Conservation (phyloP, 2,329 filamentous ascomycete species). For the Stemphylium lycopersici region DNA sequence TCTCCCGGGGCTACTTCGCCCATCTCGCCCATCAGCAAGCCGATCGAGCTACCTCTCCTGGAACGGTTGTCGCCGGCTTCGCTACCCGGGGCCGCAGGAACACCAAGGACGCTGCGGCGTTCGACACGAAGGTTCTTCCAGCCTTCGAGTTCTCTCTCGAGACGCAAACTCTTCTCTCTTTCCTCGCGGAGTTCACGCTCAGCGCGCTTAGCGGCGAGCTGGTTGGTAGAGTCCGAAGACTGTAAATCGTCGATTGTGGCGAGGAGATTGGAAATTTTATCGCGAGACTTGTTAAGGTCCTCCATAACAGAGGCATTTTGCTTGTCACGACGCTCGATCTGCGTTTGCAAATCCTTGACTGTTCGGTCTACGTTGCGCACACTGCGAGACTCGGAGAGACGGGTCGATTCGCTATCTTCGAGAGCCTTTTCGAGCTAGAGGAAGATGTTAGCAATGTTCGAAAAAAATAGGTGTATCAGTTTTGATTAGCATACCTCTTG, state of each 20-base stretch:
- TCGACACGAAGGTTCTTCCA: slow-evolving; percentile 76
- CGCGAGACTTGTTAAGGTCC: slow-evolving; percentile 82
- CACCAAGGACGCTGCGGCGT: slow-evolving; percentile 49
- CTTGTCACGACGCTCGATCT: slow-evolving; percentile 93
- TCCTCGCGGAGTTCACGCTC: slow-evolving; percentile 92
- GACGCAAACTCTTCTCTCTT: slow-evolving; percentile 75
- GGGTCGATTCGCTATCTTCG: slow-evolving; percentile 79
- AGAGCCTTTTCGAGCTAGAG: slow-evolving; percentile 83
- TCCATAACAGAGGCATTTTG: slow-evolving; percentile 79
- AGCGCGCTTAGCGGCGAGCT: slow-evolving; percentile 81
- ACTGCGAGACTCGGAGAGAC: slow-evolving; percentile 81
- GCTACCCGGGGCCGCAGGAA: slow-evolving; percentile 47
- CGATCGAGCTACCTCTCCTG: slow-evolving; percentile 53
- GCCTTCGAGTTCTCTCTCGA: slow-evolving; percentile 88
- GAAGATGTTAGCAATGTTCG: slow-evolving; percentile 17
- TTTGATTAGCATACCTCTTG: slow-evolving; percentile 74
- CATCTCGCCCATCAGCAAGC: slow-evolving; percentile 46
- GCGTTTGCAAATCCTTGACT: slow-evolving; percentile 89
- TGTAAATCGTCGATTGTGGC: slow-evolving; percentile 93
- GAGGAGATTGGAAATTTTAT: slow-evolving; percentile 89
- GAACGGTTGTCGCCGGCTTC: slow-evolving; percentile 52
- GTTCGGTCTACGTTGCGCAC: slow-evolving; percentile 91
- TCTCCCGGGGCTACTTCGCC: slow-evolving; percentile 38
- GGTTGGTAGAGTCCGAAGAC: slow-evolving; percentile 78
- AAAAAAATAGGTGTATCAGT: not conserved